Percentiles rank a stretch among this genome's conserved stretches.
Evolutionary conservation across 2,329 filamentous ascomycete species (phyloP).

Genomic region (Cyphellophora europaea): DNA sequence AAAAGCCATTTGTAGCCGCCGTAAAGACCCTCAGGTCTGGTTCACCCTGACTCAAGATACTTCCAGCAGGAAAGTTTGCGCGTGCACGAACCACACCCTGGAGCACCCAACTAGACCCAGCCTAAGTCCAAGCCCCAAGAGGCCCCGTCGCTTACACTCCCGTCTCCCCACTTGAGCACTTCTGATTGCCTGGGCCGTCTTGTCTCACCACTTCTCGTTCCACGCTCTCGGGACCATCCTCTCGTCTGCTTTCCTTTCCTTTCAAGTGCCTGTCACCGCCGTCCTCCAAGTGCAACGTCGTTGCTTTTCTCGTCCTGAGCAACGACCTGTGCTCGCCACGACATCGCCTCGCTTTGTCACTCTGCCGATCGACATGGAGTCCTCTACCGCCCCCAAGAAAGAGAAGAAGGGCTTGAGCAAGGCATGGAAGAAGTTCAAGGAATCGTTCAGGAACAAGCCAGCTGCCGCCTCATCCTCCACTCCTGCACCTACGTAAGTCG

Average conservation of each 20-base stretch:
- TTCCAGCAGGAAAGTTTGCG: background rate
- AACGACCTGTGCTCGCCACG: no score
- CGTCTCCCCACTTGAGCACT: background rate
- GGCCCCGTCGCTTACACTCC: background rate
- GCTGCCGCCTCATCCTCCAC: slow-evolving; percentile 2
- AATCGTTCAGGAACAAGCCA: slow-evolving; percentile 8
- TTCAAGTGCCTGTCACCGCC: slow-evolving; percentile 4
- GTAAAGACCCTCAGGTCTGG: background rate
- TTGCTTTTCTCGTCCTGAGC: no score
- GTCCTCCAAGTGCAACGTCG: no score
- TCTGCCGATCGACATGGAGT: no score
- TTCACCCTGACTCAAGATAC: background rate
- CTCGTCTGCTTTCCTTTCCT: slow-evolving; percentile 4
- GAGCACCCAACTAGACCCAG: no score
- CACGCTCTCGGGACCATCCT: slow-evolving; percentile 2
- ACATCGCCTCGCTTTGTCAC: no score
- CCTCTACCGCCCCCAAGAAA: no score
- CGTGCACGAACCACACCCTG: background rate
- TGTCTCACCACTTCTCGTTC: background rate
- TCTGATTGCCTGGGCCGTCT: slow-evolving; percentile 1
- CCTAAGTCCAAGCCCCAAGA: background rate
- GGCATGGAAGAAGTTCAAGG: slow-evolving; percentile 14
- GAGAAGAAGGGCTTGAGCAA: slow-evolving; percentile 15
- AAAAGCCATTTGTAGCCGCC: no score
- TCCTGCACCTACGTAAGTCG: slow-evolving; percentile 1